Conservation (phyloP, 768 basidiomycete genomes). For the Pulveroboletus sp. region DNA sequence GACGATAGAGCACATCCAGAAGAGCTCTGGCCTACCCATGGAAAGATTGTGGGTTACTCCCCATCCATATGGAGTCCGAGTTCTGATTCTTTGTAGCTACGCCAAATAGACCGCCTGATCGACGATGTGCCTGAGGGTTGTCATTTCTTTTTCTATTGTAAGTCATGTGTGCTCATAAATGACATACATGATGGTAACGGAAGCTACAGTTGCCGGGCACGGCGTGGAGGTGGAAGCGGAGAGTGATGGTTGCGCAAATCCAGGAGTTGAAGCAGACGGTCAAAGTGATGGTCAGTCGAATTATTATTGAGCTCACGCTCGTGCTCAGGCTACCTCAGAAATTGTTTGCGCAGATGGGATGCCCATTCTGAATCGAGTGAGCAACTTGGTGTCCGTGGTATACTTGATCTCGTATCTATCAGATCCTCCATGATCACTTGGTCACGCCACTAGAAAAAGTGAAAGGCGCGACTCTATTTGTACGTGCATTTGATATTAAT, state of each 20-base stretch:
- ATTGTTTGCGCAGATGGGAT: constrained; percentile 18
- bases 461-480: constrained; percentile 20
- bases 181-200: background rate
- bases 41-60: constrained; percentile 38
- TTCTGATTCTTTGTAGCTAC: constrained; percentile 22
- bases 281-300: constrained; percentile 40
- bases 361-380: constrained; percentile 23
- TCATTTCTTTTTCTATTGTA: constrained; percentile 54
- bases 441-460: constrained; percentile 15
- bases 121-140: constrained; percentile 40
- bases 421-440: constrained; percentile 20
- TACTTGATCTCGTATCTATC: background rate
- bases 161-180: constrained; percentile 1
- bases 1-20: constrained; percentile 31
- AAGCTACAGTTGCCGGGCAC: constrained; percentile 18
- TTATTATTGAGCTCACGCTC: background rate
- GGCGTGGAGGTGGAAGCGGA: constrained; percentile 18
- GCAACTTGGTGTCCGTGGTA: background rate
- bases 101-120: constrained; percentile 40
- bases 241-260: constrained; percentile 23
- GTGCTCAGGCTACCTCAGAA: constrained; percentile 9
- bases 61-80: background rate
- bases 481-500: background rate
- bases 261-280: constrained; percentile 39
- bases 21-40: constrained; percentile 37